Percentiles rank a stretch among this genome's conserved stretches.
These are phyloP conservation scores for Paxillus ammoniavirescens DNA, from an alignment of 768 basidiomycete genomes.

Conservation along the genomic window DNA sequence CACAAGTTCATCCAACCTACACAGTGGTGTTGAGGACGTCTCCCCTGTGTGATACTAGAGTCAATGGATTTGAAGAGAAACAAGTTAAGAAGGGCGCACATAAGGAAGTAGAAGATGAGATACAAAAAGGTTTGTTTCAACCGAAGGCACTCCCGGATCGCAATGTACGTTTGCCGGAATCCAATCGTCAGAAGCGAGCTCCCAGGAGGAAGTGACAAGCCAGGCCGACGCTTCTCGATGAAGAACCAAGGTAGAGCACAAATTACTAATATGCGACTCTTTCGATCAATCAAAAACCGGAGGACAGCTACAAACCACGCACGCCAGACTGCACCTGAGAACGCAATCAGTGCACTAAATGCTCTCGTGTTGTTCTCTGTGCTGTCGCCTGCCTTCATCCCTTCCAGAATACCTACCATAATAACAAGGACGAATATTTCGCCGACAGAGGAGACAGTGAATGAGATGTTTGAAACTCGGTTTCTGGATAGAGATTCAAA, in stretches of 20 bases:
- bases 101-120: conserved; percentile 73
- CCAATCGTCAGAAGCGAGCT: conserved; percentile 61
- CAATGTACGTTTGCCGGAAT: conserved; percentile 63
- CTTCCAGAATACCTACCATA: conserved; percentile 76
- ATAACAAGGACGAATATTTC: conserved; percentile 68
- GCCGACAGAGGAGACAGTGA: conserved; percentile 65
- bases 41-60: conserved; percentile 44
- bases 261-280: conserved; percentile 39
- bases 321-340: conserved; percentile 77
- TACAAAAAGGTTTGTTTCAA: conserved; percentile 75
- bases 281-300: not conserved
- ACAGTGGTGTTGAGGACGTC: conserved; percentile 76
- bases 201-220: conserved; percentile 55
- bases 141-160: conserved; percentile 60
- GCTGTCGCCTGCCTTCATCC: conserved; percentile 56
- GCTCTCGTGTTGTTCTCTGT: conserved; percentile 73
- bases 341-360: conserved; percentile 76
- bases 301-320: conserved; percentile 23
- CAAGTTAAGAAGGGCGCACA: conserved; percentile 41
- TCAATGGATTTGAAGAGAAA: not conserved
- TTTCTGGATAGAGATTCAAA: conserved; percentile 68
- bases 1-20: conserved; percentile 35
- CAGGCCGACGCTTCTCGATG: conserved; percentile 64
- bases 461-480: conserved; percentile 73
- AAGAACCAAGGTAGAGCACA: conserved; percentile 76